These are phyloP conservation scores for Naganishia antarctica DNA, from an alignment of 768 basidiomycete species.

Conservation along the genomic window DNA sequence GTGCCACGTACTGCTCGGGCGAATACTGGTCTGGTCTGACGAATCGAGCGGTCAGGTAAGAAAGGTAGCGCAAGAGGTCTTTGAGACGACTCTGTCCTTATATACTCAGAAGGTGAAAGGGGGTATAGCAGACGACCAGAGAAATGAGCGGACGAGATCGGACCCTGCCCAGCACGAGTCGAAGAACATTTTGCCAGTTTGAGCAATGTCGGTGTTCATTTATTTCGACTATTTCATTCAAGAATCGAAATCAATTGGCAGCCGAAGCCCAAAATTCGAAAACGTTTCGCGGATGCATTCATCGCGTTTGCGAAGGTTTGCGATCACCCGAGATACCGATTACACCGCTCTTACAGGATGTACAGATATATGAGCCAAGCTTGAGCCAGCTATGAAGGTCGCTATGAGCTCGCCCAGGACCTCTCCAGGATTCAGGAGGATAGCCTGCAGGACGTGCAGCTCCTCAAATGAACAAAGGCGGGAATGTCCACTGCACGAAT, in stretches of 20 bases:
- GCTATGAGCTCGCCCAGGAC: too few species aligned
- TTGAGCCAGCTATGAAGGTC: too few species aligned
- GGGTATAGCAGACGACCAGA: neutral
- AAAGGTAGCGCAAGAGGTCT: neutral
- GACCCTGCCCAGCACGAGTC: neutral
- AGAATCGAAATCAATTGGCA: neutral
- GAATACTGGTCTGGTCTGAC: neutral
- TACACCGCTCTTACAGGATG: too few species aligned
- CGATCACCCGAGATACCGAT: too few species aligned
- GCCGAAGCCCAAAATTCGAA: neutral
- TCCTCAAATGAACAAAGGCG: too few species aligned
- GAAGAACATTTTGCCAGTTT: neutral
- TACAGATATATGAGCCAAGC: too few species aligned
- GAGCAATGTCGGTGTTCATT: neutral
- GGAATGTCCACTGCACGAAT: too few species aligned
- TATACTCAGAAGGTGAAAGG: neutral
- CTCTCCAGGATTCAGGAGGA: too few species aligned
- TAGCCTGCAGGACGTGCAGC: too few species aligned
- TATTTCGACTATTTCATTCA: neutral
- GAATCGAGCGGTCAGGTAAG: neutral
- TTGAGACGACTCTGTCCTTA: neutral
- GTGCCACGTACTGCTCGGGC: neutral
- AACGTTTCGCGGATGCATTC: conserved; percentile 2
- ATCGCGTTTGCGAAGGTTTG: too few species aligned
- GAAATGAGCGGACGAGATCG: neutral